A percentile compares a stretch with the other conserved stretches of the same genome.
phyloP scores from a whole-genome alignment of 2,329 filamentous ascomycete genomes.

The Shiraia bambusicola region DNA sequence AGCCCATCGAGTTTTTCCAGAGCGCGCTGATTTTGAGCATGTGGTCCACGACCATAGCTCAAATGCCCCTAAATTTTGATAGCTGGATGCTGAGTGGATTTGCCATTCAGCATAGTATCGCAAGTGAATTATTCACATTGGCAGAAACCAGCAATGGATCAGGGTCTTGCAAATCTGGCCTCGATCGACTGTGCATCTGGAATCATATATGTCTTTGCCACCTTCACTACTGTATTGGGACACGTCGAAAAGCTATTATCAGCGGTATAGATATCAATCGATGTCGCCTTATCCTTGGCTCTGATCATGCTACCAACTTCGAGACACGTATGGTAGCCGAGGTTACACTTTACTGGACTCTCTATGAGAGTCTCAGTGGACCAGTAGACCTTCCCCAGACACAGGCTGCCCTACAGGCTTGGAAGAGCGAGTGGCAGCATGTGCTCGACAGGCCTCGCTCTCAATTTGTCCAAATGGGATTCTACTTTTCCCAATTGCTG shows the following conservation, averaged over 20 bases:
- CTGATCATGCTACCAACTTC: slow-evolving; percentile 47
- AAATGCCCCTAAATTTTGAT: slow-evolving; percentile 48
- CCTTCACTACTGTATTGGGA: slow-evolving; percentile 51
- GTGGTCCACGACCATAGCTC: slow-evolving; percentile 52
- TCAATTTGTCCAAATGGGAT: slow-evolving; percentile 52
- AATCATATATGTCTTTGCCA: slow-evolving; percentile 50
- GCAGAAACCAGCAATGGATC: slow-evolving; percentile 19
- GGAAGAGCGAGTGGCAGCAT: slow-evolving; percentile 46
- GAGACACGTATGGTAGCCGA: slow-evolving; percentile 52
- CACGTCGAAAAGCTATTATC: slow-evolving; percentile 43
- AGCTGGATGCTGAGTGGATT: slow-evolving; percentile 51
- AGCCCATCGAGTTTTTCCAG: slow-evolving; percentile 49
- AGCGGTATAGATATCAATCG: slow-evolving; percentile 42
- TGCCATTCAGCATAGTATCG: slow-evolving; percentile 46
- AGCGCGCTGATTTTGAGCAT: slow-evolving; percentile 46
- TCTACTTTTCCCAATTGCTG: slow-evolving; percentile 49
- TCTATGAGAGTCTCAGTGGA: slow-evolving; percentile 44
- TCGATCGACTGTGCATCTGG: slow-evolving; percentile 41
- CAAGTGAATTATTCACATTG: slow-evolving; percentile 39
- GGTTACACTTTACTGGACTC: slow-evolving; percentile 49
- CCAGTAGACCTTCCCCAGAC: slow-evolving; percentile 39
- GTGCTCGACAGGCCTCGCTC: slow-evolving; percentile 48
- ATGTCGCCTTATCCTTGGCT: slow-evolving; percentile 42
- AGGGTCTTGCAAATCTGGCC: neutral
- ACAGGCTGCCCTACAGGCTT: slow-evolving; percentile 39